A percentile compares a stretch with the other conserved stretches of the same genome.
Conservation (phyloP, 2,329 filamentous ascomycete species). For the Paracorniculantispora psalliotae region DNA sequence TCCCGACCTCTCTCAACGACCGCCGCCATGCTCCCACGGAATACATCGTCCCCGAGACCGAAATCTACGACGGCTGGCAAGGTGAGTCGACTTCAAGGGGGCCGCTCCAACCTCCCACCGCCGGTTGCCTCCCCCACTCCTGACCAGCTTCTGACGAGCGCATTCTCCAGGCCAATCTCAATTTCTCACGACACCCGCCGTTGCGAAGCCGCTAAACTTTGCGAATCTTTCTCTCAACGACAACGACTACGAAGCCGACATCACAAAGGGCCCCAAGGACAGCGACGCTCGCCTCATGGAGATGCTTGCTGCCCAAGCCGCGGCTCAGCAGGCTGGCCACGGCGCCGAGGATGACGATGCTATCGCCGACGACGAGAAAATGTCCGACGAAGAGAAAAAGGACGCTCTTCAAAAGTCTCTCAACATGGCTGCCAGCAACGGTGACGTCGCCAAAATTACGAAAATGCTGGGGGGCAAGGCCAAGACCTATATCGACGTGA, state of each 20-base stretch:
- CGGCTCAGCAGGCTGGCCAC: conserved; percentile 66
- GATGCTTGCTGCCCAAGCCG: conserved; percentile 90
- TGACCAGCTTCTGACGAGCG: conserved; percentile 22
- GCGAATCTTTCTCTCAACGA: conserved; percentile 77
- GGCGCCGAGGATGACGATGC: conserved; percentile 75
- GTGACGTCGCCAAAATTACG: conserved; percentile 76
- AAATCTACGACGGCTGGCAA: conserved; percentile 99
- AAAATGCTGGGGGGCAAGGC: conserved; percentile 71
- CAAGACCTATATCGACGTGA: conserved; percentile 73
- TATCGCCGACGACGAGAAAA: conserved; percentile 67
- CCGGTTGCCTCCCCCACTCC: neutral
- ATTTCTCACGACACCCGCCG: conserved; percentile 81
- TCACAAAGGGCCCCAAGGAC: conserved; percentile 55
- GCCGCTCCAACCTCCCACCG: conserved; percentile 8
- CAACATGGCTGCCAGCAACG: conserved; percentile 95
- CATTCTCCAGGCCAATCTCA: conserved; percentile 75
- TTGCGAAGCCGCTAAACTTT: conserved; percentile 80
- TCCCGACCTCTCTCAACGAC: conserved; percentile 90
- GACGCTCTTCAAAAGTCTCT: conserved; percentile 79
- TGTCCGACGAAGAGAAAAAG: conserved; percentile 72
- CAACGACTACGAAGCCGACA: conserved; percentile 62
- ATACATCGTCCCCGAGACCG: conserved; percentile 69
- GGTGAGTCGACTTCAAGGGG: conserved; percentile 43
- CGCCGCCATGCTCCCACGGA: conserved; percentile 63
- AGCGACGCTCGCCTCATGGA: conserved; percentile 87